phyloP scores from a whole-genome alignment of 192 early-diverging fungal genomes.

The Coemansia sp. region DNA sequence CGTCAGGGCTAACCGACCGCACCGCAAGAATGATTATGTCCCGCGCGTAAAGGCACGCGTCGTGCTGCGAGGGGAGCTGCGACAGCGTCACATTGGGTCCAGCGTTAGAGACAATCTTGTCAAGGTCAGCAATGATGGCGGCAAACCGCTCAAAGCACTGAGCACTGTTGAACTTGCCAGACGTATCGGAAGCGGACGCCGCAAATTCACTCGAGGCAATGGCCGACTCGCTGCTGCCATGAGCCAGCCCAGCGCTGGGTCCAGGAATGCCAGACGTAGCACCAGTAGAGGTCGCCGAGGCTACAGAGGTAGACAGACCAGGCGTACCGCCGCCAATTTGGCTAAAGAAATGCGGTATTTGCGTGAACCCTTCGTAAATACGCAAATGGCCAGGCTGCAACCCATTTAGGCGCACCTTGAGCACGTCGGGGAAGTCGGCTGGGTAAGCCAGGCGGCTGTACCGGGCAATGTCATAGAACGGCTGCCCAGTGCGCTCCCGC shows the following conservation, averaged over 20 bases:
- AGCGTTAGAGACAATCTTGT: conserved; percentile 65
- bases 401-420: conserved; percentile 82
- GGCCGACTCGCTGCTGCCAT: conserved; percentile 8
- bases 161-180: conserved; percentile 26
- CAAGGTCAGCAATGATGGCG: conserved; percentile 74
- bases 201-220: conserved; percentile 12
- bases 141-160: conserved; percentile 56
- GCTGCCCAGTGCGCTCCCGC: conserved; percentile 85
- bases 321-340: conserved; percentile 45
- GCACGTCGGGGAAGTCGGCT: conserved; percentile 80
- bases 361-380: conserved; percentile 84
- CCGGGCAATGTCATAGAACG: conserved; percentile 85
- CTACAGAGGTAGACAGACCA: conserved; percentile 2
- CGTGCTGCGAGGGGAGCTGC: conserved; percentile 76
- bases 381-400: conserved; percentile 76
- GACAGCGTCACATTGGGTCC: conserved; percentile 53
- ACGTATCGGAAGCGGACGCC: conserved; percentile 2
- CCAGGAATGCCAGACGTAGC: not conserved
- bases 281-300: not conserved
- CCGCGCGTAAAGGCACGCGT: conserved; percentile 70
- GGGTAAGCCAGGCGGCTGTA: conserved; percentile 80
- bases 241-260: not conserved
- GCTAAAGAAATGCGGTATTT: conserved; percentile 64
- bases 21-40: conserved; percentile 75
- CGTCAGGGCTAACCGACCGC: conserved; percentile 74